Base-by-base conservation (phyloP, 1,284 basidiomycete genomes). In the Cerrena zonata region DNA sequence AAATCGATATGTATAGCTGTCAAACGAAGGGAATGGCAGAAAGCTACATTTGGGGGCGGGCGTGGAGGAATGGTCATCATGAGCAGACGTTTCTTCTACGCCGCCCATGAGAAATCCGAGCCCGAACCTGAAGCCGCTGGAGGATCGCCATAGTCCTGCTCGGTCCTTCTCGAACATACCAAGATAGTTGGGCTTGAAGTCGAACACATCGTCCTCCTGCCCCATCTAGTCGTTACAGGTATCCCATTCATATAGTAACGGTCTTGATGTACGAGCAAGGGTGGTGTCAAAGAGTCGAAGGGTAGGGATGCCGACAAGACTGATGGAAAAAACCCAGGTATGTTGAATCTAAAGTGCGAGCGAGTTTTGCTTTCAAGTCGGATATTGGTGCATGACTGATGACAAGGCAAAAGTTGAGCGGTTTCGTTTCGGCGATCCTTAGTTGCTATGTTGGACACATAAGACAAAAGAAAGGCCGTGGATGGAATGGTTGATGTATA, bases 11-110 rank as follows among this genome's bases (percentile, higher is more conserved):
- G 74, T 72, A 44, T 75, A 76, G 1, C 72, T 63, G n/a, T 82
- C 82, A 1, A 79, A 79, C 53, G 79, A 81, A 1, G 85, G 84
- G 68, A 86, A 85, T 7, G 84, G 79, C 3, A 87, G 2, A 83
- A 75, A 42, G 78, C 79, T 19, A 85, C 80, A 61, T 84, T 78
- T 0, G 85, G 84, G 15, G 86, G 78, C 5, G 86, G 83, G 19
- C 87, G 73, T 7, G 78, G 75, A 2, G 78, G 76, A 42, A 74
- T 61, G 55, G 49, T 54, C 45, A 23, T 2, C 49, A 49, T 22
- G 30, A 41, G 25, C 44, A 39, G 39, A 49, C 40, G 45, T 26
- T 30, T 47, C 37, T 13, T 40, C 44, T n/a, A 50, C 39, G 10
- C 39, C 39, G 19, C 19, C 39, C 39, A 40, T 40, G 19, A 10